A percentile compares a stretch with the other conserved stretches of the same genome.
Evolutionary conservation across 2,329 filamentous ascomycete species (phyloP).

Genomic region (Monilinia laxa): DNA sequence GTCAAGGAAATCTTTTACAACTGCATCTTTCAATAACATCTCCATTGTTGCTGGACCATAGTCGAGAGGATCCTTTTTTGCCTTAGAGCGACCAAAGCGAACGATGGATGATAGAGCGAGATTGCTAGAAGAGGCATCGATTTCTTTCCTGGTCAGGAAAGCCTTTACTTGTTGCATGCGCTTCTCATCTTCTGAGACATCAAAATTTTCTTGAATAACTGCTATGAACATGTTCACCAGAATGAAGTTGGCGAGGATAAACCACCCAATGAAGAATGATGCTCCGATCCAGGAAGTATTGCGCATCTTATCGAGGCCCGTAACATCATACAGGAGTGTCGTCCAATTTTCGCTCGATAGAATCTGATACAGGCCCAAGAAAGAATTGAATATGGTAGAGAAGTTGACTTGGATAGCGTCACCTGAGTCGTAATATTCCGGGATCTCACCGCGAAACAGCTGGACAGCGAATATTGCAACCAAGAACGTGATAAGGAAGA

Average conservation of each 20-base stretch:
- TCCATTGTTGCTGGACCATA: slow-evolving; percentile 90
- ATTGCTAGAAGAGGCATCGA: slow-evolving; percentile 70
- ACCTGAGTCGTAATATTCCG: slow-evolving; percentile 59
- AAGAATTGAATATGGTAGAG: slow-evolving; percentile 89
- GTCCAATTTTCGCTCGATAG: slow-evolving; percentile 98
- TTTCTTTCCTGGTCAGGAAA: slow-evolving; percentile 87
- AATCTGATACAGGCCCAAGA: slow-evolving; percentile 96
- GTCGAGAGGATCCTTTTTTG: slow-evolving; percentile 78
- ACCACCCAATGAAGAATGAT: slow-evolving; percentile 90
- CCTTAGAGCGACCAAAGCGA: slow-evolving; percentile 57
- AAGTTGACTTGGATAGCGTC: slow-evolving; percentile 72
- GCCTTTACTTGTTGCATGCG: slow-evolving; percentile 93
- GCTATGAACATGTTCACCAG: slow-evolving; percentile 99
- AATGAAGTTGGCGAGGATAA: slow-evolving; percentile 92
- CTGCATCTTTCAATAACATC: slow-evolving; percentile 94
- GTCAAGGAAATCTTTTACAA: slow-evolving; percentile 92
- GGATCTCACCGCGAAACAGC: slow-evolving; percentile 85
- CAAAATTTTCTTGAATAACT: slow-evolving; percentile 99
- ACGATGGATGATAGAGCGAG: slow-evolving; percentile 73
- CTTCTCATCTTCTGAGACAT: slow-evolving; percentile 97
- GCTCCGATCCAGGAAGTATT: slow-evolving; percentile 91
- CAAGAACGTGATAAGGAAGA: slow-evolving; percentile 92
- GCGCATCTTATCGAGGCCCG: slow-evolving; percentile 61
- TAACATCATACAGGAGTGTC: slow-evolving; percentile 77
- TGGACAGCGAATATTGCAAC: slow-evolving; percentile 92